Evolutionary conservation across 192 early-diverging fungal species (phyloP).

Genomic region (Kickxella alabastrina): DNA sequence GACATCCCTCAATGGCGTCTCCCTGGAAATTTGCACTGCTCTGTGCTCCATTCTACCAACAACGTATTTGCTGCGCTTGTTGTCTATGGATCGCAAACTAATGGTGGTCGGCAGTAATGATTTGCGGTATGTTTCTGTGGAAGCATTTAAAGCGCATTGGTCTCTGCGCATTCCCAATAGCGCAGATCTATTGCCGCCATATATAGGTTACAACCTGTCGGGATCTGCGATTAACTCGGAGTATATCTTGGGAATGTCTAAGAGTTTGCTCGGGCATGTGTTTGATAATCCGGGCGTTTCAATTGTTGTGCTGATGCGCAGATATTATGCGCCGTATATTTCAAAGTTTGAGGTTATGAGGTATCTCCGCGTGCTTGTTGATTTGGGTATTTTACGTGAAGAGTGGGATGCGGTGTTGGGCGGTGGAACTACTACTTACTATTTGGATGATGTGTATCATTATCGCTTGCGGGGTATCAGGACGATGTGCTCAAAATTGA

Average conservation of each 20-base stretch:
- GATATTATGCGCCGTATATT: slow-evolving; percentile 33
- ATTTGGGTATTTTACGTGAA: slow-evolving; percentile 6
- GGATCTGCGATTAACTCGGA: slow-evolving; percentile 21
- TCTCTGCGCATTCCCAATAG: background rate
- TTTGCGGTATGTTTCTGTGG: slow-evolving; percentile 26
- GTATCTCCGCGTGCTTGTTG: slow-evolving; percentile 19
- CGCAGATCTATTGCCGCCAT: slow-evolving; percentile 3
- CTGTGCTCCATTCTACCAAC: background rate
- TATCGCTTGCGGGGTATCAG: background rate
- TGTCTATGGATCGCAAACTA: background rate
- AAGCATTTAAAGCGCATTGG: slow-evolving; percentile 24
- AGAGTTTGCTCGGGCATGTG: slow-evolving; percentile 20
- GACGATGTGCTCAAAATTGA: slow-evolving; percentile 1
- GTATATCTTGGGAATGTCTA: slow-evolving; percentile 16
- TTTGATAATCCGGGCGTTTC: slow-evolving; percentile 34
- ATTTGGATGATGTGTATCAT: background rate
- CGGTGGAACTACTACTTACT: background rate
- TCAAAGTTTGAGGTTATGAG: slow-evolving; percentile 21
- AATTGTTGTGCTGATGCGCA: slow-evolving; percentile 22
- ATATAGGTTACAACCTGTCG: slow-evolving; percentile 28
- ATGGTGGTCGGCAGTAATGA: slow-evolving; percentile 31
- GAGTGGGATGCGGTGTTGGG: background rate
- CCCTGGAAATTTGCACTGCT: slow-evolving; percentile 2
- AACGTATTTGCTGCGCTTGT: background rate
- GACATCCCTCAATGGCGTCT: background rate